phyloP scores from a whole-genome alignment of 257 asterid genomes.

The Coffea eugenioides region DNA sequence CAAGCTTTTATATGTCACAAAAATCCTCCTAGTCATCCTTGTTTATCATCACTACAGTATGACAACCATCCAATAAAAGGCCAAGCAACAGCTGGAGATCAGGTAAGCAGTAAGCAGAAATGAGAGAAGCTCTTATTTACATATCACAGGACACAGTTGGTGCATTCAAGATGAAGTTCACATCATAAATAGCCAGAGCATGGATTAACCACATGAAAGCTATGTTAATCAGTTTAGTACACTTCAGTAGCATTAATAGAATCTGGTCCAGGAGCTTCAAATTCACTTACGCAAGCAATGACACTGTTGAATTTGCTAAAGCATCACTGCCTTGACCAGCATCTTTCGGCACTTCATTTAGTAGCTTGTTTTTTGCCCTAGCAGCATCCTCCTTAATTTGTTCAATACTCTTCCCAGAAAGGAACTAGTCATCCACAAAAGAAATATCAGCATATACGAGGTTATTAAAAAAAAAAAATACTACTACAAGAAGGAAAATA shows the following conservation, averaged over 20 bases:
- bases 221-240: neutral
- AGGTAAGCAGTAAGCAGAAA: neutral
- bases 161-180: neutral
- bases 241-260: neutral
- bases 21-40: neutral
- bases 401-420: constrained; percentile 62
- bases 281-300: constrained; percentile 21
- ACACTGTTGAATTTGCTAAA: constrained; percentile 26
- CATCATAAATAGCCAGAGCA: neutral
- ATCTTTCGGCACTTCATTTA: constrained; percentile 29
- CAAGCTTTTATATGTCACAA: neutral
- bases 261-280: neutral
- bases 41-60: neutral
- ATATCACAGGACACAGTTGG: neutral
- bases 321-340: constrained; percentile 29
- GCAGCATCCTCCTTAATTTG: constrained; percentile 59
- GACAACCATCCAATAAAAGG: neutral
- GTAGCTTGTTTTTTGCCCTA: constrained; percentile 40
- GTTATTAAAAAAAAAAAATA: neutral
- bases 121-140: neutral
- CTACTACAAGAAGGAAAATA: neutral
- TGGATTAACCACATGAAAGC: neutral
- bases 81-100: neutral
- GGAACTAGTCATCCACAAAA: constrained; percentile 40
- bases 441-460: neutral